Conservation (phyloP, 2,329 filamentous ascomycete genomes). For the Cordyceps tenuipes region DNA sequence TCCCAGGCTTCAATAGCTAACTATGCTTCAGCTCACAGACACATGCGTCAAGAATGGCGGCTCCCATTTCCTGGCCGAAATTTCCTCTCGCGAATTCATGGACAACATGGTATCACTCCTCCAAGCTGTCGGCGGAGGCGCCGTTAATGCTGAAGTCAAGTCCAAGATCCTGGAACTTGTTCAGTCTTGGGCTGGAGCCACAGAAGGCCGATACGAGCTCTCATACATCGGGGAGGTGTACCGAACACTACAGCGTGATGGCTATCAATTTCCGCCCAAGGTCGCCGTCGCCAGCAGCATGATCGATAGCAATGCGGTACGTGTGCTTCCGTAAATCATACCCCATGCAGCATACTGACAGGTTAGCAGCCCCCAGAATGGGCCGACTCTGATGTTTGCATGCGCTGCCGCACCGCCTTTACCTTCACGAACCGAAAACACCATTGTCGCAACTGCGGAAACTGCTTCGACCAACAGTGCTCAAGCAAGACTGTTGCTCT, state of each 20-base stretch:
- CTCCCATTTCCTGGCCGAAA: conserved; percentile 87
- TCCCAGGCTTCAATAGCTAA: background rate
- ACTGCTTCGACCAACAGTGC: conserved; percentile 93
- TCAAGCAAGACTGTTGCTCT: conserved; percentile 82
- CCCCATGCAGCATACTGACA: background rate
- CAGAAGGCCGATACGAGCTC: conserved; percentile 74
- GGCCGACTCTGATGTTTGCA: conserved; percentile 96
- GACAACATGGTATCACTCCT: conserved; percentile 89
- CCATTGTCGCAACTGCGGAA: conserved; percentile 95
- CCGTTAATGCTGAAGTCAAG: conserved; percentile 78
- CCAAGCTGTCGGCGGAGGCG: conserved; percentile 64
- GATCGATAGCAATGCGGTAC: conserved; percentile 88
- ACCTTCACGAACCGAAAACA: conserved; percentile 98
- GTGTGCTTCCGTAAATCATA: background rate
- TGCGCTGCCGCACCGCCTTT: conserved; percentile 92
- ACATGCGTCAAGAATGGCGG: conserved; percentile 99
- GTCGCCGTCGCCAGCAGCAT: conserved; percentile 88
- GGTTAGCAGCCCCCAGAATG: conserved; percentile 75
- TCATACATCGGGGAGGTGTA: conserved; percentile 87
- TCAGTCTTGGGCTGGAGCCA: conserved; percentile 85
- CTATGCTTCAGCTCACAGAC: conserved; percentile 66
- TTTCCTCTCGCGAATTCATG: conserved; percentile 96
- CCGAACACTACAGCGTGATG: conserved; percentile 69
- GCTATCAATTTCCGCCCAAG: conserved; percentile 82
- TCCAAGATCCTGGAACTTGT: conserved; percentile 87